phyloP scores from a whole-genome alignment of 1,139 yeast species.

The Zygosaccharomyces pseudobailii region DNA sequence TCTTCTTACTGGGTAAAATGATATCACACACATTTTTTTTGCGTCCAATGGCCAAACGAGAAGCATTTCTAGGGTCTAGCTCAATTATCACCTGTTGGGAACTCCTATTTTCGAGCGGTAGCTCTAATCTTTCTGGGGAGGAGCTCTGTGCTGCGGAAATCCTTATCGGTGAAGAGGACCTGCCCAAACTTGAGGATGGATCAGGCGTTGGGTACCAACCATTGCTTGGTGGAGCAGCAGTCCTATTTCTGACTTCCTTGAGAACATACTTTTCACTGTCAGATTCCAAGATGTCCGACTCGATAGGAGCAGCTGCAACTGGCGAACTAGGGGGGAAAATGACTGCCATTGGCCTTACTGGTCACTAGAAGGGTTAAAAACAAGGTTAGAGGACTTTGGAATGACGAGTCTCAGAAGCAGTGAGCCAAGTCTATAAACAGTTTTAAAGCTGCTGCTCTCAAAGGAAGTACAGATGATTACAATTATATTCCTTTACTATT shows the following conservation, averaged over 20 bases:
- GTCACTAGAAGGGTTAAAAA: background rate
- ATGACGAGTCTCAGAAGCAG: background rate
- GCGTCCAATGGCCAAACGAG: constrained; percentile 29
- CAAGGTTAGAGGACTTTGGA: no score
- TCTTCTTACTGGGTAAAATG: constrained; percentile 28
- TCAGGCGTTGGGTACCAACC: constrained; percentile 46
- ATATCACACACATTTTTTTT: constrained; percentile 30
- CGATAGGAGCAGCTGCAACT: constrained; percentile 21
- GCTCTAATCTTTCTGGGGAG: constrained; percentile 28
- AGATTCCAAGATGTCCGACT: background rate
- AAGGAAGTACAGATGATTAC: background rate
- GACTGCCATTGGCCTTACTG: constrained; percentile 16
- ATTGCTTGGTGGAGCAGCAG: background rate
- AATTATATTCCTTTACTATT: background rate
- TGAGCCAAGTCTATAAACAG: background rate
- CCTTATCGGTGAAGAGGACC: constrained; percentile 42
- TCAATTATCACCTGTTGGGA: constrained; percentile 12
- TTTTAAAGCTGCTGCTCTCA: background rate
- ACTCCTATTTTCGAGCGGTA: background rate
- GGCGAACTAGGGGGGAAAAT: constrained; percentile 69
- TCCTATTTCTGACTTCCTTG: background rate
- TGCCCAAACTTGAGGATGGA: constrained; percentile 50
- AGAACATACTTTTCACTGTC: background rate
- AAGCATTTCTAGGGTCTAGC: constrained; percentile 17
- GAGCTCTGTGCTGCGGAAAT: constrained; percentile 36